Percentiles rank a stretch among this genome's conserved stretches.
Evolutionary conservation across 2,329 filamentous ascomycete genomes (phyloP).

Genomic region (Colletotrichum lentis): DNA sequence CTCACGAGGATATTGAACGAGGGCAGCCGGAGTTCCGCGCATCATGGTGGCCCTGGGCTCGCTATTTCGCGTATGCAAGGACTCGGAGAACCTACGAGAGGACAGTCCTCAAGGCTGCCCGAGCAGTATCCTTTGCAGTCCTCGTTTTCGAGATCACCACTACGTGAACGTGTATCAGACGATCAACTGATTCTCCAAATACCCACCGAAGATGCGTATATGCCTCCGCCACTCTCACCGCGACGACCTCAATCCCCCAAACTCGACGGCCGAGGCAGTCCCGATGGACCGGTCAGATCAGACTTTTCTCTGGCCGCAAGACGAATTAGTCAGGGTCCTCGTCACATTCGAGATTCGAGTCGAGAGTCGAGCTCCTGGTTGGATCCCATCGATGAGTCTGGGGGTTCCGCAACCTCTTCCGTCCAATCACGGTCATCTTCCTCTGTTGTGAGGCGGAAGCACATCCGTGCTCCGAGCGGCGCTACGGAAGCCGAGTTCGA

Average conservation of each 20-base stretch:
- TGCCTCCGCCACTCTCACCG: conserved; percentile 77
- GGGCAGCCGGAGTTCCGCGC: conserved; percentile 6
- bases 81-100: conserved; percentile 14
- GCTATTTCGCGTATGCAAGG: conserved; percentile 38
- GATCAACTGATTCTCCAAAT: conserved; percentile 55
- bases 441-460: conserved; percentile 71
- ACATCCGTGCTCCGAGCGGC: conserved; percentile 72
- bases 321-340: conserved; percentile 42
- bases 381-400: conserved; percentile 93
- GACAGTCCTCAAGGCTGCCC: conserved; percentile 37
- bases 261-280: conserved; percentile 37
- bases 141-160: conserved; percentile 62
- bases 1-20: conserved; percentile 54
- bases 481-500: conserved; percentile 91
- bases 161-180: conserved; percentile 46
- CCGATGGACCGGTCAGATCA: conserved; percentile 45
- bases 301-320: conserved; percentile 47
- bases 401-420: conserved; percentile 79
- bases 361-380: conserved; percentile 89
- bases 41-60: conserved; percentile 13
- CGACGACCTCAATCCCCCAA: conserved; percentile 59
- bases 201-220: conserved; percentile 64
- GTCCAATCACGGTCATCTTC: conserved; percentile 82
- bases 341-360: conserved; percentile 68
- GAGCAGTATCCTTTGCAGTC: conserved; percentile 56